Evolutionary conservation across 306 rosid species (phyloP).

Genomic region (Herpetospermum pedunculosum): DNA sequence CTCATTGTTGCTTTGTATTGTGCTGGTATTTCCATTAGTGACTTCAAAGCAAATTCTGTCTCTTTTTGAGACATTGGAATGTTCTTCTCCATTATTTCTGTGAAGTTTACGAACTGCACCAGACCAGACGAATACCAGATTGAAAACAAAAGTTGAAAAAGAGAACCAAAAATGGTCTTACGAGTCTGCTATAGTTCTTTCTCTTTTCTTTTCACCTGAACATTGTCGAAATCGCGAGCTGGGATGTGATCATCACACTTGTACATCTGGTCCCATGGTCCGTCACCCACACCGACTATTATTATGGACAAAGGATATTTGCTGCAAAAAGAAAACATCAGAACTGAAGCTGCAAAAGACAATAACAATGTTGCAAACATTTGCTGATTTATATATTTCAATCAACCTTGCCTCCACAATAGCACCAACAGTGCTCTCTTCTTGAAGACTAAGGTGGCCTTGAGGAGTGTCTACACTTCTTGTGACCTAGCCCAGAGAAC

Average conservation of each 20-base stretch:
- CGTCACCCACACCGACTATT: slow-evolving; percentile 22
- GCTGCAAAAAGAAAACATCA: slow-evolving; percentile 8
- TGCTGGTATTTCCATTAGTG: slow-evolving; percentile 6
- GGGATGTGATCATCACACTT: slow-evolving; percentile 19
- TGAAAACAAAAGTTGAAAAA: not conserved
- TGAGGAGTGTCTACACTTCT: not conserved
- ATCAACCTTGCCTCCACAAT: slow-evolving; percentile 17
- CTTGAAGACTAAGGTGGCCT: slow-evolving; percentile 14
- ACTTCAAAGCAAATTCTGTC: not conserved
- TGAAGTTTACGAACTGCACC: slow-evolving; percentile 24
- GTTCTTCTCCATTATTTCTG: slow-evolving; percentile 15
- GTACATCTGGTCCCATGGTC: slow-evolving; percentile 26
- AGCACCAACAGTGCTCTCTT: slow-evolving; percentile 14
- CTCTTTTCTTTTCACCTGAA: slow-evolving; percentile 8
- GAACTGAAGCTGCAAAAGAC: not conserved
- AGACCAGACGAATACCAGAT: too few species aligned
- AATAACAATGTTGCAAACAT: not conserved
- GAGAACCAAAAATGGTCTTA: not conserved
- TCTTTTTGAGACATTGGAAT: not conserved
- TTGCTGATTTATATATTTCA: not conserved
- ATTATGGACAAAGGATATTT: slow-evolving; percentile 20
- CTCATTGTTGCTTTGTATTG: slow-evolving; percentile 3
- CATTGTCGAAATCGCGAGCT: slow-evolving; percentile 17
- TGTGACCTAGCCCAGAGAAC: slow-evolving; percentile 10
- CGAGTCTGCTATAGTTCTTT: not conserved